Percentiles rank a stretch among this genome's conserved stretches.
These are phyloP conservation scores for Lactarius deliciosus DNA, from an alignment of 768 basidiomycete genomes.

Conservation along the genomic window DNA sequence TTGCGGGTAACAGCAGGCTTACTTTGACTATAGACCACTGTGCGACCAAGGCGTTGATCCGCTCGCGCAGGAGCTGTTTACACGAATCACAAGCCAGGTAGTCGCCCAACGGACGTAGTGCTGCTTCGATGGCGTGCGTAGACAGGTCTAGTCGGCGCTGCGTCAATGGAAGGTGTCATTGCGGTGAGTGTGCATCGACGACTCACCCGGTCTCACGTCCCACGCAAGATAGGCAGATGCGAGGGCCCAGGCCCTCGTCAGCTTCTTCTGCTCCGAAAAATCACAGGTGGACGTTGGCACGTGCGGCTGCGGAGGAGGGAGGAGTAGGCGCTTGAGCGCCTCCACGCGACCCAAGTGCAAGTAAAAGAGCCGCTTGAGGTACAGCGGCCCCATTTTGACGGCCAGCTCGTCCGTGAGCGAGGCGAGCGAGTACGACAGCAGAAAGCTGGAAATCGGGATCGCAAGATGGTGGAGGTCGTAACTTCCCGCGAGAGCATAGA, in stretches of 20 bases:
- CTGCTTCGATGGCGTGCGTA: slow-evolving; percentile 67
- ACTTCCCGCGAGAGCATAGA: slow-evolving; percentile 69
- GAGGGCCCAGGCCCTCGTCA: slow-evolving; percentile 79
- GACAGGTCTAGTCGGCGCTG: slow-evolving; percentile 57
- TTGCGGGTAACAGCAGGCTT: slow-evolving; percentile 18
- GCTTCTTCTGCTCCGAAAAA: slow-evolving; percentile 72
- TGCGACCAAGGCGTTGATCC: slow-evolving; percentile 63
- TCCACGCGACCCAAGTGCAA: slow-evolving; percentile 81
- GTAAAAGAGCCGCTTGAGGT: slow-evolving; percentile 80
- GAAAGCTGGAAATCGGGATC: slow-evolving; percentile 68
- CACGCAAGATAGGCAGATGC: slow-evolving; percentile 82
- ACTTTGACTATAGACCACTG: slow-evolving; percentile 85
- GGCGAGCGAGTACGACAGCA: slow-evolving; percentile 69
- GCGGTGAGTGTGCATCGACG: not conserved
- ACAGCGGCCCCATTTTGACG: slow-evolving; percentile 66
- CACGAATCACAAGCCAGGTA: slow-evolving; percentile 73
- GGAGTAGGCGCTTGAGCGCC: slow-evolving; percentile 74
- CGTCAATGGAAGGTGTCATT: not conserved
- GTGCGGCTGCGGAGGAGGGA: slow-evolving; percentile 74
- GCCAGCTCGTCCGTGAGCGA: slow-evolving; percentile 70
- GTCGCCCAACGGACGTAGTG: slow-evolving; percentile 65
- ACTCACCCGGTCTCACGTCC: slow-evolving; percentile 76
- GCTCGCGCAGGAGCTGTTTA: slow-evolving; percentile 56
- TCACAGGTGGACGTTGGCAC: slow-evolving; percentile 68
- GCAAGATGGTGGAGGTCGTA: slow-evolving; percentile 73